Evolutionary conservation across 257 asterid species (phyloP), one percentile per base, ranked within the genome.

Genomic region (Ilex aquifolium): DNA sequence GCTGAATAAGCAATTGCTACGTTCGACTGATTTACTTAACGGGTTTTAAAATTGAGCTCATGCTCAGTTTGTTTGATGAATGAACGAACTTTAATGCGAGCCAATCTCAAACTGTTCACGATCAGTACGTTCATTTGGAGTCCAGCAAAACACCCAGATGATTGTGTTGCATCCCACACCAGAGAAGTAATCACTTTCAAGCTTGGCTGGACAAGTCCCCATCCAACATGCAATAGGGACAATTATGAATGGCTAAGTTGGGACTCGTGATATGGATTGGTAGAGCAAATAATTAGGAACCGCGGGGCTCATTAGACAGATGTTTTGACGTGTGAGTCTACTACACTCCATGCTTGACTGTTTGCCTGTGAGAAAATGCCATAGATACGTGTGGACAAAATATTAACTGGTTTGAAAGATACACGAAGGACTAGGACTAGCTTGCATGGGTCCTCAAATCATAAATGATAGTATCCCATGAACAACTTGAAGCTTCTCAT

Each of bases 141-240:
- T 21, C 27, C 27, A 21, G 27, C 27, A 21, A 13, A 16, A 40
- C 49, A 44, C 30, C 16, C 11, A 10, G 30, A 29, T 51, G 44
- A 74, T 67, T 70, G 16, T 66, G 57, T 65, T 58, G 56, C 46
- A 13, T 55, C 7, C 42, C 5, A 36, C 8, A 62, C 59, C 53
- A 70, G 63, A 73, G 59, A 71, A 67, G 27, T 67, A 54, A 70
- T 63, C 76, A 56, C 76, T 66, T 59, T 77, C 82, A 77, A 54
- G 66, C 71, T 21, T 31, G 66, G 79, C 82, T 77, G 82, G 73
- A 72, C 59, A 55, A 69, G 77, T 65, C 73, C 75, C 76, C 65
- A 72, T 61, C 54, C 49, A 58, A 62, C 46, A 57, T 15, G 15
- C 42, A 46, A 55, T 59, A 61, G 30, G 67, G 48, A n/a, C 50